Base-by-base conservation (phyloP, 257 asterid species). In the Datura wrightii region DNA sequence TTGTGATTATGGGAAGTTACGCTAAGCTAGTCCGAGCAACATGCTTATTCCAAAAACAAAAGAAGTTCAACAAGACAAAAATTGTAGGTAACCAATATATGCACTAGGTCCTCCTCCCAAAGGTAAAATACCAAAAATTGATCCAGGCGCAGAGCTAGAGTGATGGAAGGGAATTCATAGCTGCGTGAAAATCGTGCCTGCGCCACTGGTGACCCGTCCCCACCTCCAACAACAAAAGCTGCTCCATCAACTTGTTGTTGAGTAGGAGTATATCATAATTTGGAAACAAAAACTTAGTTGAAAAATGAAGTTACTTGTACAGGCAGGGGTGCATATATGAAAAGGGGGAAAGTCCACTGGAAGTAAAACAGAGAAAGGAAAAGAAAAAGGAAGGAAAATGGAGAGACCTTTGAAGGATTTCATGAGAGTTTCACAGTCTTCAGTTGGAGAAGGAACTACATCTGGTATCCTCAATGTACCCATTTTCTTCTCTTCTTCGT, bases 381-480 rank as follows among this genome's bases (percentile, higher is more conserved):
- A 46, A 53, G 41, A n/a, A n/a, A 70, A 31, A 67, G 19, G 39
- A 31, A 67, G 19, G 39, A 72, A 54, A 80, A 50, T 18, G 60
- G 39, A 71, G 50, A 63, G 79, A 93, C 98, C 97, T 58, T 87
- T 85, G 85, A 91, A 91, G 56, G 98, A 90, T 10, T 85, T 89
- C 46, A 74, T 82, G 87, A 95, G 93, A 2, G 59, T 82, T 87
- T 90, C 90, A 79, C 89, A 94, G 86, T 95, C 98, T 60, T 89
- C 78, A 60, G 84, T 81, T 31, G 98, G 98, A 86, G 98, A 86
- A 41, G 96, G 97, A 88, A 91, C 90, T 11, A 50, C 83, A 10
- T 88, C 90, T 18, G 98, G 95, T 18, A 93, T 39, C 71, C 88
- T 86, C 6, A 95, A 44, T 1, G 98, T 92, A 50, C 90, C 89